Percentiles rank a stretch among this genome's conserved stretches.
Evolutionary conservation across 768 basidiomycete species (phyloP).

Genomic region (Gyrodon lividus): DNA sequence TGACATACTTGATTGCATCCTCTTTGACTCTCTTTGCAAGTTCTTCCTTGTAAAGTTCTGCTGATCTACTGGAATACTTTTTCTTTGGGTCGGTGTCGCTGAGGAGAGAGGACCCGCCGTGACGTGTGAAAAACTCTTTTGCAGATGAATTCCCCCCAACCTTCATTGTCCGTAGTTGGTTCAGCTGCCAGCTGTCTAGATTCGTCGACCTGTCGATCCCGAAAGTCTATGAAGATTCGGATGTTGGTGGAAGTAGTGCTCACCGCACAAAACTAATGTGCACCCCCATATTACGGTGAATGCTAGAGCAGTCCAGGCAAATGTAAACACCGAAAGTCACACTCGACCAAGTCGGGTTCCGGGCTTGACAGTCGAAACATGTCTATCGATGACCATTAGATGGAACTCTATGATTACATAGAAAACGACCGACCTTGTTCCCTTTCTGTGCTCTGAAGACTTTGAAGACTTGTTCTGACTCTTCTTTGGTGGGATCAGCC

Average conservation of each 20-base stretch:
- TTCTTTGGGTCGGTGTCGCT: slow-evolving; percentile 78
- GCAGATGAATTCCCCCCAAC: slow-evolving; percentile 89
- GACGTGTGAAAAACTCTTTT: slow-evolving; percentile 85
- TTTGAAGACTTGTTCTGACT: slow-evolving; percentile 84
- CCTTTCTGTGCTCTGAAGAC: slow-evolving; percentile 81
- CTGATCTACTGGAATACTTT: slow-evolving; percentile 83
- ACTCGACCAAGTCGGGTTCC: slow-evolving; percentile 97
- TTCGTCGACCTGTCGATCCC: slow-evolving; percentile 77
- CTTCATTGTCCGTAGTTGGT: slow-evolving; percentile 94
- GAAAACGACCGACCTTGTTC: slow-evolving; percentile 62
- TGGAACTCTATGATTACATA: neutral
- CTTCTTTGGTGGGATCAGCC: slow-evolving; percentile 79
- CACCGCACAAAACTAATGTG: slow-evolving; percentile 97
- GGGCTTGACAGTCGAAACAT: slow-evolving; percentile 94
- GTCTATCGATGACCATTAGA: slow-evolving; percentile 42
- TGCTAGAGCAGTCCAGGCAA: slow-evolving; percentile 93
- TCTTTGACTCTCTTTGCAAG: slow-evolving; percentile 76
- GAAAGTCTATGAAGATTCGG: slow-evolving; percentile 9
- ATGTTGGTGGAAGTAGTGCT: slow-evolving; percentile 23
- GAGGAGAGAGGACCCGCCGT: slow-evolving; percentile 73
- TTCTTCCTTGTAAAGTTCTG: slow-evolving; percentile 91
- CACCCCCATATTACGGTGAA: slow-evolving; percentile 96
- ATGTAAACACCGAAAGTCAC: slow-evolving; percentile 97
- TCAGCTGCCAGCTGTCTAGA: slow-evolving; percentile 90
- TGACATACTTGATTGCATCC: slow-evolving; percentile 62